Percentiles rank a stretch among this genome's conserved stretches.
Conservation (phyloP, 2,329 filamentous ascomycete species). For the Tolypocladium ophioglossoides region DNA sequence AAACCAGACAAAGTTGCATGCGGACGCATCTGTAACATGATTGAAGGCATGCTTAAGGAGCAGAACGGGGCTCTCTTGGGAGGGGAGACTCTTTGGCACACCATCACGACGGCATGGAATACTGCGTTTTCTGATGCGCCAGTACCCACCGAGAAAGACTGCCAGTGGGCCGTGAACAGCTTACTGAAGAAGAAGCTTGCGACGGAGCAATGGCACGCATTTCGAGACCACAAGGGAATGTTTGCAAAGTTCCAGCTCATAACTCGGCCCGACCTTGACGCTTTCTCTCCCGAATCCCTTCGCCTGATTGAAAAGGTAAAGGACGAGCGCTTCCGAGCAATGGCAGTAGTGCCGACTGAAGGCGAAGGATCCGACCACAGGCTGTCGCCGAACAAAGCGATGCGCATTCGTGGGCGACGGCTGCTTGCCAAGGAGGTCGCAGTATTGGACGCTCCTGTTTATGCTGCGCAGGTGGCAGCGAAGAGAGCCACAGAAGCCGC, state of each 20-base stretch:
- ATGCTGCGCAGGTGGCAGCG: constrained; percentile 27
- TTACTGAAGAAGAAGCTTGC: constrained; percentile 24
- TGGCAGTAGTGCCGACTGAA: constrained; percentile 14
- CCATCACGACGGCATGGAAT: constrained; percentile 33
- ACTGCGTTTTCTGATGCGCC: constrained; percentile 26
- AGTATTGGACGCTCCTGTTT: constrained; percentile 39
- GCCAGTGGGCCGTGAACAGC: constrained; percentile 25
- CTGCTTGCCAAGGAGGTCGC: constrained; percentile 32
- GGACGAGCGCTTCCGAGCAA: constrained; percentile 28
- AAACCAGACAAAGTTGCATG: background rate
- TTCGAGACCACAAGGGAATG: constrained; percentile 27
- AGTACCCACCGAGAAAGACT: constrained; percentile 28
- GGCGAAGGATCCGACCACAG: background rate
- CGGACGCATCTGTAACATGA: constrained; percentile 13
- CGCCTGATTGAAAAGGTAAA: constrained; percentile 36
- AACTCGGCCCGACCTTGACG: constrained; percentile 28
- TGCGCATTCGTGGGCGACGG: constrained; percentile 20
- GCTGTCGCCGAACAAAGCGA: constrained; percentile 7
- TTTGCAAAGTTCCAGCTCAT: constrained; percentile 35
- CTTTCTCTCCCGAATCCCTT: constrained; percentile 29
- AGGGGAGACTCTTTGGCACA: constrained; percentile 37
- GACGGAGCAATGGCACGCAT: constrained; percentile 33
- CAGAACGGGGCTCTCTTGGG: constrained; percentile 38
- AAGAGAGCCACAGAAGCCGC: constrained; percentile 16
- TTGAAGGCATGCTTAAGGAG: constrained; percentile 18